Evolutionary conservation across 768 basidiomycete species (phyloP), one percentile per base, ranked within the genome.

Genomic region (Lactarius vividus): DNA sequence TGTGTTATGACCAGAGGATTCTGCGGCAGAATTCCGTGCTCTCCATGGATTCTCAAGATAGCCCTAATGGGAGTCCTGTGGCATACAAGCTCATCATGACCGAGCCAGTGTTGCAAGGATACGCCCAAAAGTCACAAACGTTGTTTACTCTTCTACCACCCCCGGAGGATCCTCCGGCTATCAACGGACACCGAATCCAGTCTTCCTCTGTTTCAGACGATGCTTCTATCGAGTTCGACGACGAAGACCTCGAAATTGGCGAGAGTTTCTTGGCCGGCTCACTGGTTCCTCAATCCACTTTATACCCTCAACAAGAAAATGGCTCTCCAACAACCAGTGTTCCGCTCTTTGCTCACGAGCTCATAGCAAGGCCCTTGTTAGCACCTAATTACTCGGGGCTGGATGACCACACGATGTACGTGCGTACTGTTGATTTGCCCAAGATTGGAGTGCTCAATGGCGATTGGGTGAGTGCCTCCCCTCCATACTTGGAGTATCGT

Each of bases 371-470:
- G 18, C 70, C 79, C 11, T 72, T 85, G 44, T 64, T 71, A 37
- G 66, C 69, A 2, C 77, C 78, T 2, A 69, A 79, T 15, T 76
- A 80, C 33, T 18, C 49, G 1, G 57, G 73, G 11, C 70, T 80
- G 40, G 85, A 88, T 61, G 82, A 88, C 58, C 78, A 76, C 49
- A 83, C 87, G 3, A 69, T 92, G 0, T 91, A 88, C 73, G 70
- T 90, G 39, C 81, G 82, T 37, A 85, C 88, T 2, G 72, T 79
- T n/a, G 86, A 89, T 64, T 78, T 94, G 18, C 82, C 84, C 44
- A 82, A 79, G 60, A 76, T 91, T 49, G 91, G 92, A 16, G 73
- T 88, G 7, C 79, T 91, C 58, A 83, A 84, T 67, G 88, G 88
- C 37, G 92, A 93, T 72, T 94, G 92, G 93, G 92, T 90, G 74